A percentile compares a stretch with the other conserved stretches of the same genome.
Conservation (phyloP, 2,329 filamentous ascomycete genomes). For the Ophiostoma sp. region DNA sequence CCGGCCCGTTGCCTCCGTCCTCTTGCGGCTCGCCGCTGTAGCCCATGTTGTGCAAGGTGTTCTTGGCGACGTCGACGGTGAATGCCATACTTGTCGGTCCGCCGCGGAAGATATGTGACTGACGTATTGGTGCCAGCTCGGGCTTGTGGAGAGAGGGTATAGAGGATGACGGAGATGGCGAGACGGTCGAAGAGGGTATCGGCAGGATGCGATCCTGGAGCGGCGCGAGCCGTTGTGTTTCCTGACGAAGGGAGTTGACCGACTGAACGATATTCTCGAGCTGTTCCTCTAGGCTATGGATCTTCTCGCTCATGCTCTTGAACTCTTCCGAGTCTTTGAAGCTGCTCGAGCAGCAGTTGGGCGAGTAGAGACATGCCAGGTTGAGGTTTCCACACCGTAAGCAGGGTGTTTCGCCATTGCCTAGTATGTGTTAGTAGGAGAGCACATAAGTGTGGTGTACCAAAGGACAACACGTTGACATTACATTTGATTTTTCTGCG, state of each 20-base stretch:
- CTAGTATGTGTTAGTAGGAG: constrained; percentile 26
- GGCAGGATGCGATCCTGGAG: constrained; percentile 46
- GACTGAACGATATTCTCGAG: constrained; percentile 74
- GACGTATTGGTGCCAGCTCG: constrained; percentile 50
- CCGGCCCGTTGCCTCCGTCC: constrained; percentile 50
- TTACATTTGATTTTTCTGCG: constrained; percentile 45
- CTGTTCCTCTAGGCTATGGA: constrained; percentile 77
- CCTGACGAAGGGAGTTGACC: constrained; percentile 66
- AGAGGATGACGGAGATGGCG: constrained; percentile 47
- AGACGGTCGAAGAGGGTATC: constrained; percentile 40
- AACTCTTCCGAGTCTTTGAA: constrained; percentile 67
- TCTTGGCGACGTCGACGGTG: constrained; percentile 82
- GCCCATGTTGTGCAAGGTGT: constrained; percentile 85
- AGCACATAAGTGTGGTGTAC: not conserved
- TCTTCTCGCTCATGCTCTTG: constrained; percentile 73
- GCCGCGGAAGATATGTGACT: constrained; percentile 70
- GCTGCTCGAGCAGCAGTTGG: constrained; percentile 44
- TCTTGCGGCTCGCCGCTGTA: constrained; percentile 67
- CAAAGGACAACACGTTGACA: not conserved
- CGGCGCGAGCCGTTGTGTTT: constrained; percentile 48
- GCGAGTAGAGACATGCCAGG: constrained; percentile 40
- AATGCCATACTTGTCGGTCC: constrained; percentile 78
- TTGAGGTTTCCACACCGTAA: constrained; percentile 68
- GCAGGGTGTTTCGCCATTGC: constrained; percentile 67
- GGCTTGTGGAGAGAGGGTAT: constrained; percentile 47